Evolutionary conservation across 306 rosid species (phyloP).

Genomic region (Quercus berberidifolia): DNA sequence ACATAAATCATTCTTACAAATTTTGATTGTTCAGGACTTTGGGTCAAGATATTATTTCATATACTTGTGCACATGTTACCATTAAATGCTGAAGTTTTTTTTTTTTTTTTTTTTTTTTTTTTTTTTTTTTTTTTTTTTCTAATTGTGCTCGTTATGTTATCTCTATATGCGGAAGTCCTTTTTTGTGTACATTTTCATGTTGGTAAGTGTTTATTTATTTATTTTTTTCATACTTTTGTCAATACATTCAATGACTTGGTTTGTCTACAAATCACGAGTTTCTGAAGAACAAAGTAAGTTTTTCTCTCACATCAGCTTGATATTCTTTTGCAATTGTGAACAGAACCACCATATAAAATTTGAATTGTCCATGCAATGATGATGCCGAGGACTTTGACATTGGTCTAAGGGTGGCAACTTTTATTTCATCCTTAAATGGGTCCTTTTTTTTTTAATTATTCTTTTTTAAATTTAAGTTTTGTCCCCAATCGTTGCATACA

Average conservation of each 20-base stretch:
- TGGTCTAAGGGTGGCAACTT: too few relatives aligned
- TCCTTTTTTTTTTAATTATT: too few relatives aligned
- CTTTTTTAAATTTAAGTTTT: too few relatives aligned
- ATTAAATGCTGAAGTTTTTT: not conserved
- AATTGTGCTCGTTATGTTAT: not conserved
- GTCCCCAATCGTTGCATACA: too few relatives aligned
- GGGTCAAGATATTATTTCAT: constrained; percentile 69
- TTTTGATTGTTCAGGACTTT: constrained; percentile 87
- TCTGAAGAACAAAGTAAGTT: constrained; percentile 71
- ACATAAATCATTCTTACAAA: constrained; percentile 91
- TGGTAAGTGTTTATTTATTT: too few relatives aligned
- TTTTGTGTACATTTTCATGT: too few relatives aligned
- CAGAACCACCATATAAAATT: too few relatives aligned
- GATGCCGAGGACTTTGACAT: too few relatives aligned
- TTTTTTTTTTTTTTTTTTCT: too few relatives aligned
- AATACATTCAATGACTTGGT: constrained; percentile 48
- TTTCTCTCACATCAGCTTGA: constrained; percentile 8
- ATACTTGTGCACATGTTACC: not conserved
- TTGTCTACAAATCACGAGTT: constrained; percentile 86
- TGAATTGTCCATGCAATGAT: too few relatives aligned
- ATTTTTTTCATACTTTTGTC: not conserved
- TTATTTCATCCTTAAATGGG: too few relatives aligned
- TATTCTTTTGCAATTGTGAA: not conserved
- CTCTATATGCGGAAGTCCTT: not conserved
- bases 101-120: not conserved